Conservation (phyloP, 495 filamentous ascomycete genomes). For the Xylaria bambusicola region DNA sequence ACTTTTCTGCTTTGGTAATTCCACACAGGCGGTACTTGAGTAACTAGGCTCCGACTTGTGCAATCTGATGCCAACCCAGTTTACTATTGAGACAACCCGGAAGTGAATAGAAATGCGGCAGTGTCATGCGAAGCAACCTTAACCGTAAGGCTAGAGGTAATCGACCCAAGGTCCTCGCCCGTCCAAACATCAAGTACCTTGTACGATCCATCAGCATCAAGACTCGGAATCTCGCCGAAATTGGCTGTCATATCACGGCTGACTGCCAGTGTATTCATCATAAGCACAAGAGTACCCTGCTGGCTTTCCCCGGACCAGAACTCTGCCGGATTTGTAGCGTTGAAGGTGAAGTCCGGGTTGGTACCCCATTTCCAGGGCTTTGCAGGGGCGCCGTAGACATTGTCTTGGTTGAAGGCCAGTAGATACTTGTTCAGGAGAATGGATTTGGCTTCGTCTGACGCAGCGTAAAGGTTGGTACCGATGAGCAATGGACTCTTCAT, state of each 20-base stretch:
- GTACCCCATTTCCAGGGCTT: constrained; percentile 68
- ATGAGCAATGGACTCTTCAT: constrained; percentile 40
- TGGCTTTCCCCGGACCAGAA: constrained; percentile 59
- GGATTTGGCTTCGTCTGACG: constrained; percentile 45
- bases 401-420: constrained; percentile 65
- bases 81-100: neutral
- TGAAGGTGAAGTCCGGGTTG: constrained; percentile 64
- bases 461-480: constrained; percentile 47
- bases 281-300: constrained; percentile 53
- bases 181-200: constrained; percentile 58
- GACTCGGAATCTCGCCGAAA: constrained; percentile 57
- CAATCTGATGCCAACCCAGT: no score
- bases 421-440: constrained; percentile 62
- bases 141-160: constrained; percentile 35
- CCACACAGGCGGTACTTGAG: no score
- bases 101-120: constrained; percentile 37
- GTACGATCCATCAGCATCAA: constrained; percentile 43
- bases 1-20: no score
- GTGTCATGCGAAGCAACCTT: constrained; percentile 53
- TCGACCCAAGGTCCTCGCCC: constrained; percentile 50
- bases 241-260: constrained; percentile 43
- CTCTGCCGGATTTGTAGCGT: constrained; percentile 58
- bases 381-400: constrained; percentile 51
- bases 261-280: constrained; percentile 50
- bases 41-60: no score